phyloP scores from a whole-genome alignment of 2,329 filamentous ascomycete species.

The Fonsecaea pedrosoi region DNA sequence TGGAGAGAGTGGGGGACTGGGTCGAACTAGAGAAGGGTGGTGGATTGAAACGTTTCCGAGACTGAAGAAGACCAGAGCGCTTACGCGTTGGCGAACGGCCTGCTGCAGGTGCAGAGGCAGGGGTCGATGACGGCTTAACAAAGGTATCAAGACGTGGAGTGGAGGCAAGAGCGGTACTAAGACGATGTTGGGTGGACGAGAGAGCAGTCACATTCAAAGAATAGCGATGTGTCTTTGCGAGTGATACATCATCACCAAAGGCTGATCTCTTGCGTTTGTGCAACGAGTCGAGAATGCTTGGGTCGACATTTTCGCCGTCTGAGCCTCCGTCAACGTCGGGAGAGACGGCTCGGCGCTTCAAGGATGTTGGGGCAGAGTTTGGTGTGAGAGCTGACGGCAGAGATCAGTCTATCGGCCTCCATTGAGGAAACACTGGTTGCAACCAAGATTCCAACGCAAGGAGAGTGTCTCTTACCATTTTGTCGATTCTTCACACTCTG shows the following conservation, averaged over 20 bases:
- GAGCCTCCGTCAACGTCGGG: slow-evolving; percentile 52
- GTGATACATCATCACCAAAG: slow-evolving; percentile 42
- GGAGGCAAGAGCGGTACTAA: slow-evolving; percentile 28
- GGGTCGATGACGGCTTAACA: slow-evolving; percentile 49
- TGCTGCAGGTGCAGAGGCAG: slow-evolving; percentile 68
- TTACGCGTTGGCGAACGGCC: slow-evolving; percentile 78
- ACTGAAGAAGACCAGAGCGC: slow-evolving; percentile 72
- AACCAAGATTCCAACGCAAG: not conserved
- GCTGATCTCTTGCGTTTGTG: slow-evolving; percentile 52
- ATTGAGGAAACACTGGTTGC: not conserved
- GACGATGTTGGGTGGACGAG: slow-evolving; percentile 28
- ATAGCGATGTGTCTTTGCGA: slow-evolving; percentile 59
- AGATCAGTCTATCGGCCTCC: slow-evolving; percentile 9
- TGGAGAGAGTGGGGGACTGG: slow-evolving; percentile 74
- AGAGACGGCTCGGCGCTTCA: slow-evolving; percentile 56
- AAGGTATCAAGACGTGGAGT: slow-evolving; percentile 38
- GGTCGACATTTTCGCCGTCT: slow-evolving; percentile 67
- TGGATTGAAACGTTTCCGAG: slow-evolving; percentile 75
- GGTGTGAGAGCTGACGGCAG: slow-evolving; percentile 36
- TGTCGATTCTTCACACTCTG: slow-evolving; percentile 47
- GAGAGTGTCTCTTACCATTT: slow-evolving; percentile 55
- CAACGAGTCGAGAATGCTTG: slow-evolving; percentile 57
- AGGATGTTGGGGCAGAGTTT: slow-evolving; percentile 45
- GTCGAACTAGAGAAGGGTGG: slow-evolving; percentile 62
- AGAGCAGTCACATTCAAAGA: slow-evolving; percentile 47